phyloP scores from a whole-genome alignment of 179 eudicot genomes.

The Spinacia oleracea region DNA sequence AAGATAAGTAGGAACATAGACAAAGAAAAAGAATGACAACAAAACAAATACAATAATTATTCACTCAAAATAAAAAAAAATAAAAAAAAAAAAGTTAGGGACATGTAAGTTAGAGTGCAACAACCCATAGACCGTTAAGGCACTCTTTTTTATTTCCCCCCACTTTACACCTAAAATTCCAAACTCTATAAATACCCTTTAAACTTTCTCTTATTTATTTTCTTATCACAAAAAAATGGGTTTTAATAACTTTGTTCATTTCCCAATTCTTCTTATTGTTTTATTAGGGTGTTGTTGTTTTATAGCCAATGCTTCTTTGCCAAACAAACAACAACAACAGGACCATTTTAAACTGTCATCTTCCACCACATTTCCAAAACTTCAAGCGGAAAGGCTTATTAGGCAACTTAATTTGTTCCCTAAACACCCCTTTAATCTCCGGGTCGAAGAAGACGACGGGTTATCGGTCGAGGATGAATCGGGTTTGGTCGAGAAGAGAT shows the following conservation, averaged over 20 bases:
- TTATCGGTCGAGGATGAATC: conserved; percentile 25
- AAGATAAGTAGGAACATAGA: conserved; percentile 23
- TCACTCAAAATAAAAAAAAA: background rate
- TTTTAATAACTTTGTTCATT: background rate
- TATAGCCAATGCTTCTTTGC: background rate
- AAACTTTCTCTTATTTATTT: background rate
- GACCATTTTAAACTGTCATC: conserved; percentile 29
- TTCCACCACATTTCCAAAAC: conserved; percentile 36
- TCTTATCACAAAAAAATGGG: conserved; percentile 4
- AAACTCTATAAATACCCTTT: conserved; percentile 19
- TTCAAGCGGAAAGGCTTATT: conserved; percentile 54
- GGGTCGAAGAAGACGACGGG: background rate
- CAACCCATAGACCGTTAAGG: conserved; percentile 29
- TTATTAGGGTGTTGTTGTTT: background rate
- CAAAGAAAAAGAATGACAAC: conserved; percentile 14
- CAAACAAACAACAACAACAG: conserved; percentile 11
- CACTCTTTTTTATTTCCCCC: conserved; percentile 33
- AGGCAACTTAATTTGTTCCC: conserved; percentile 63
- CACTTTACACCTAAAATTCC: conserved; percentile 29
- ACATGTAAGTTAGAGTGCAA: conserved; percentile 4
- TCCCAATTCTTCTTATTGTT: background rate
- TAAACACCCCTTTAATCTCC: conserved; percentile 44
- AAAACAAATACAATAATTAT: conserved; percentile 2
- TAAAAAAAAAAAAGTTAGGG: background rate
- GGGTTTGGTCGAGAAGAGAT: conserved; percentile 50